These are phyloP conservation scores for Lactarius evosmus DNA, from an alignment of 768 basidiomycete species.

Conservation along the genomic window DNA sequence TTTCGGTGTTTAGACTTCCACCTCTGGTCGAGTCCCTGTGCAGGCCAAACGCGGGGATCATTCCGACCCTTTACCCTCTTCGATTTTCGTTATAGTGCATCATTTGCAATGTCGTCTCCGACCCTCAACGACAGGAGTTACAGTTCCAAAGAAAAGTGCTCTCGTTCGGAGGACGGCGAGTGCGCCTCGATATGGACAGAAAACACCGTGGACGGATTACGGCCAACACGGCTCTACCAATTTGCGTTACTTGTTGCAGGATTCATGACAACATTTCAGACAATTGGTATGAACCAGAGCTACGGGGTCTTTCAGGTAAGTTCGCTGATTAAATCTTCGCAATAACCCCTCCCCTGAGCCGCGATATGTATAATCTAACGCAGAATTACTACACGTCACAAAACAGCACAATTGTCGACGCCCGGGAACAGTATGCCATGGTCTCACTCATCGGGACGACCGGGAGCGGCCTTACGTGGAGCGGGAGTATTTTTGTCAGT, in stretches of 20 bases:
- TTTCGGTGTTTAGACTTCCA: background rate
- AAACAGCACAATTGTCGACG: conserved; percentile 37
- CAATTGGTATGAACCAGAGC: conserved; percentile 43
- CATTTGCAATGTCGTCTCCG: background rate
- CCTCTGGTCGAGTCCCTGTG: background rate
- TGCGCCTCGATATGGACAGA: background rate
- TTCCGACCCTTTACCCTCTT: background rate
- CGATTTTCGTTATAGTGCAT: background rate
- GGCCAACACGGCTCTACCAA: conserved; percentile 39
- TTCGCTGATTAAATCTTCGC: background rate
- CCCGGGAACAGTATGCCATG: conserved; percentile 39
- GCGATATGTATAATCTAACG: background rate
- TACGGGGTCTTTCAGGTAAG: conserved; percentile 45
- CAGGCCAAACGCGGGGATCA: background rate
- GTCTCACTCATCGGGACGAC: conserved; percentile 44
- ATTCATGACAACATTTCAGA: conserved; percentile 46
- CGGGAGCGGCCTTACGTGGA: conserved; percentile 46
- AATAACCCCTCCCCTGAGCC: background rate
- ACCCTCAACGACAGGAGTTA: background rate
- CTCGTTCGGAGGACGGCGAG: background rate
- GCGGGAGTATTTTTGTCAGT: conserved; percentile 45
- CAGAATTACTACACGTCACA: conserved; percentile 46
- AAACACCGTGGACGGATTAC: conserved; percentile 7
- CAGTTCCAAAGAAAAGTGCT: background rate
- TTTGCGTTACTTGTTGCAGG: conserved; percentile 39